phyloP scores from a whole-genome alignment of 2,329 filamentous ascomycete species.

The Onygenales sp. region DNA sequence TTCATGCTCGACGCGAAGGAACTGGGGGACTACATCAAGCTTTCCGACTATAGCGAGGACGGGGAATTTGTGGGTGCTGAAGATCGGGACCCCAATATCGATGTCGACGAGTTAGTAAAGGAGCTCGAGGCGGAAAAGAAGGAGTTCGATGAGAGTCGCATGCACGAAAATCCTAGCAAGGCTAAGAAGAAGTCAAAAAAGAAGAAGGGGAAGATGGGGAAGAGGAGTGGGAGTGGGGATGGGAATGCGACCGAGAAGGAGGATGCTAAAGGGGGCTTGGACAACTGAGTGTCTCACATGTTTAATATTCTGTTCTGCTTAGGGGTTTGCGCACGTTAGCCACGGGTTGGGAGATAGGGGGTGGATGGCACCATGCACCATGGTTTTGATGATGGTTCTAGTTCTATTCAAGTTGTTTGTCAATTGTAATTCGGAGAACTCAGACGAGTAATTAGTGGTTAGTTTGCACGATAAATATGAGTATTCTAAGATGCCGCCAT shows the following conservation, averaged over 20 bases:
- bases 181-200: slow-evolving; percentile 2
- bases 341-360: too few relatives aligned
- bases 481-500: background rate
- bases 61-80: background rate
- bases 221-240: background rate
- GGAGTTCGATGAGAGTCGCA: background rate
- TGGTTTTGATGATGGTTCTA: too few relatives aligned
- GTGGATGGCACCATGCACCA: too few relatives aligned
- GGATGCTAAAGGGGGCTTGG: background rate
- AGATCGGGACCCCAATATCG: background rate
- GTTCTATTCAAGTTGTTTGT: too few relatives aligned
- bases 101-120: background rate
- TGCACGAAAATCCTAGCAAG: background rate
- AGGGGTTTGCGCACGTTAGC: too few relatives aligned
- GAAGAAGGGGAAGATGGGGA: background rate
- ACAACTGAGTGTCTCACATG: too few relatives aligned
- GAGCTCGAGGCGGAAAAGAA: slow-evolving; percentile 1
- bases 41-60: slow-evolving; percentile 8
- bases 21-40: slow-evolving; percentile 1
- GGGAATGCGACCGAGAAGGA: background rate
- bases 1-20: slow-evolving; percentile 11
- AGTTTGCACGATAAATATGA: background rate
- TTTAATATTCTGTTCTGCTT: too few relatives aligned
- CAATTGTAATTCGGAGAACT: too few relatives aligned
- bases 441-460: background rate